Evolutionary conservation across 495 filamentous ascomycete genomes (phyloP).

Genomic region (Aspergillus panamensis): DNA sequence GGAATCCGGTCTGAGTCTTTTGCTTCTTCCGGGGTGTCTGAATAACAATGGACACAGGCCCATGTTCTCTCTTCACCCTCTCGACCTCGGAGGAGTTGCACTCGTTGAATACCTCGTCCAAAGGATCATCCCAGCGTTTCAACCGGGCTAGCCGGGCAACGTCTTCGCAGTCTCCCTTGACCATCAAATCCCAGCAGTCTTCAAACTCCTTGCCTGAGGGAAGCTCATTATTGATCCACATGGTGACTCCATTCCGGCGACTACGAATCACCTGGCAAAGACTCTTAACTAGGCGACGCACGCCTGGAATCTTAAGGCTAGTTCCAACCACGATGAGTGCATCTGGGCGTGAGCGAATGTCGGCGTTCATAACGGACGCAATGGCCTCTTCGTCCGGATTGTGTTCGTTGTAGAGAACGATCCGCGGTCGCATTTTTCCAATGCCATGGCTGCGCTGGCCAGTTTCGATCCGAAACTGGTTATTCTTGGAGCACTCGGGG

Average conservation of each 20-base stretch:
- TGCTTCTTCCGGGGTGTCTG: slow-evolving; percentile 38
- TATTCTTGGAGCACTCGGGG: slow-evolving; percentile 66
- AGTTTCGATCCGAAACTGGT: slow-evolving; percentile 70
- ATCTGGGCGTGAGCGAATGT: slow-evolving; percentile 80
- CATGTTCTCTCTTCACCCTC: slow-evolving; percentile 31
- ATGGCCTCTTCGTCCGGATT: slow-evolving; percentile 97
- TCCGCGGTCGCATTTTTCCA: slow-evolving; percentile 82
- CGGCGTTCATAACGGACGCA: slow-evolving; percentile 78
- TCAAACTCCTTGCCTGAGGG: slow-evolving; percentile 82
- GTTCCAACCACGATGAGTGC: slow-evolving; percentile 93
- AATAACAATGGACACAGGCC: slow-evolving; percentile 40
- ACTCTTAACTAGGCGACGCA: slow-evolving; percentile 82
- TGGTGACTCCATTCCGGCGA: slow-evolving; percentile 81
- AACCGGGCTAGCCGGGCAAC: slow-evolving; percentile 73
- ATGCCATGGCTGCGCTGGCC: slow-evolving; percentile 94
- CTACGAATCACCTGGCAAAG: slow-evolving; percentile 77
- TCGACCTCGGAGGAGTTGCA: slow-evolving; percentile 42
- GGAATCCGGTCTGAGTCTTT: slow-evolving; percentile 46
- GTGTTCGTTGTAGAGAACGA: slow-evolving; percentile 96
- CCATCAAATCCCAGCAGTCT: slow-evolving; percentile 86
- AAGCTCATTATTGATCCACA: slow-evolving; percentile 90
- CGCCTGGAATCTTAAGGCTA: slow-evolving; percentile 89
- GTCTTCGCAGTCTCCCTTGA: slow-evolving; percentile 82
- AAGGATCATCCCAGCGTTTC: slow-evolving; percentile 70
- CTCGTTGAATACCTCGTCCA: slow-evolving; percentile 42